Evolutionary conservation across 495 filamentous ascomycete species (phyloP).

Genomic region (Hypomontagnella submonticulosa): DNA sequence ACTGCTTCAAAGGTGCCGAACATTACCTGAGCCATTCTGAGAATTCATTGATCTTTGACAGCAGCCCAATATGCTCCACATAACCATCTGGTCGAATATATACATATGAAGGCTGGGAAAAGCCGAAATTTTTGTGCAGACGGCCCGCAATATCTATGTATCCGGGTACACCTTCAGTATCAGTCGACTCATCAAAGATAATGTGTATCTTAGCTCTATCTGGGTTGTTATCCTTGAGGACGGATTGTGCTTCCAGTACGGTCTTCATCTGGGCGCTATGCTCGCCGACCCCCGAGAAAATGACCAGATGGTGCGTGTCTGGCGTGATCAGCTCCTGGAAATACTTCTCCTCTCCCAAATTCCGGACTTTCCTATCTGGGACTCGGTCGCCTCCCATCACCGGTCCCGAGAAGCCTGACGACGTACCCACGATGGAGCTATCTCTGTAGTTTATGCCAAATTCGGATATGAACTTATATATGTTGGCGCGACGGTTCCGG

Average conservation of each 20-base stretch:
- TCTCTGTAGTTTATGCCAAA: constrained; percentile 54
- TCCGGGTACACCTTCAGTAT: not conserved
- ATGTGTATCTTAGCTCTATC: constrained; percentile 31
- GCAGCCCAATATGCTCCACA: constrained; percentile 51
- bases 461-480: constrained; percentile 53
- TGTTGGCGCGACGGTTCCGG: constrained; percentile 18
- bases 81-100: constrained; percentile 57
- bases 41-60: constrained; percentile 46
- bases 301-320: constrained; percentile 37
- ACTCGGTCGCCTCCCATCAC: constrained; percentile 46
- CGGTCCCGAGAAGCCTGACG: constrained; percentile 23
- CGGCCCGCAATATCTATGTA: constrained; percentile 46
- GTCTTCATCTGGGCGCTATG: constrained; percentile 19
- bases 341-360: constrained; percentile 21
- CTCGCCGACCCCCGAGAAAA: constrained; percentile 40
- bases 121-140: constrained; percentile 52
- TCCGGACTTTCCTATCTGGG: constrained; percentile 39
- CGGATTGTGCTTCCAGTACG: constrained; percentile 21
- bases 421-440: constrained; percentile 35
- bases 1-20: not conserved
- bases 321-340: constrained; percentile 38
- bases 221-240: constrained; percentile 8
- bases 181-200: constrained; percentile 13
- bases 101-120: constrained; percentile 48
- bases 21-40: constrained; percentile 28